A percentile compares a stretch with the other conserved stretches of the same genome.
These are phyloP conservation scores for Meira miltonrushii DNA, from an alignment of 1,284 basidiomycete genomes.

Conservation along the genomic window DNA sequence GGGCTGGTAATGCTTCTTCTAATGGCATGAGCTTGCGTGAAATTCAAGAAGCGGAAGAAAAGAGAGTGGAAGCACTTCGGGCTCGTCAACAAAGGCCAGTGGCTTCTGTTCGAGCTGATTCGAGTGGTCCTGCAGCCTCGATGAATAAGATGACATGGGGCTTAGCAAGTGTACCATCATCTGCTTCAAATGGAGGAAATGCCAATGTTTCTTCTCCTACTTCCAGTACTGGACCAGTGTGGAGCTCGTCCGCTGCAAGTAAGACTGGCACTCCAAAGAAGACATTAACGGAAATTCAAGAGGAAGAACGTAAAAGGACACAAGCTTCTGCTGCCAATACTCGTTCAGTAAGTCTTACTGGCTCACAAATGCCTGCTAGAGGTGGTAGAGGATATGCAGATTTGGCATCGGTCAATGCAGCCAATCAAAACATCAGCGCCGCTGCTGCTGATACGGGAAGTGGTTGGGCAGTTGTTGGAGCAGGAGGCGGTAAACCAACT, in stretches of 20 bases:
- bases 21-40: constrained; percentile 67
- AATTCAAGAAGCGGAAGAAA: constrained; percentile 89
- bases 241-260: constrained; percentile 40
- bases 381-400: constrained; percentile 67
- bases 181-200: constrained; percentile 57
- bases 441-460: constrained; percentile 53
- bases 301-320: constrained; percentile 70
- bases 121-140: constrained; percentile 25
- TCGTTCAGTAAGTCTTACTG: constrained; percentile 2
- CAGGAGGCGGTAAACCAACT: constrained; percentile 63
- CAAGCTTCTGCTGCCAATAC: constrained; percentile 54
- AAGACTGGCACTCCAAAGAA: constrained; percentile 62
- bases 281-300: constrained; percentile 96
- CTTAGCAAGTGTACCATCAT: constrained; percentile 50
- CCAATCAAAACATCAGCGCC: background rate
- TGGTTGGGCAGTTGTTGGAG: constrained; percentile 80
- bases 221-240: constrained; percentile 53
- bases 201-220: constrained; percentile 60
- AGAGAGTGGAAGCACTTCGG: constrained; percentile 68
- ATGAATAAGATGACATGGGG: constrained; percentile 53
- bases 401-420: constrained; percentile 57
- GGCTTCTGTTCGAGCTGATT: background rate
- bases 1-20: constrained; percentile 21
- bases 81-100: constrained; percentile 22
- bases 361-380: no score